Conservation (phyloP, 331 rosid species). For the Malus hybrid region DNA sequence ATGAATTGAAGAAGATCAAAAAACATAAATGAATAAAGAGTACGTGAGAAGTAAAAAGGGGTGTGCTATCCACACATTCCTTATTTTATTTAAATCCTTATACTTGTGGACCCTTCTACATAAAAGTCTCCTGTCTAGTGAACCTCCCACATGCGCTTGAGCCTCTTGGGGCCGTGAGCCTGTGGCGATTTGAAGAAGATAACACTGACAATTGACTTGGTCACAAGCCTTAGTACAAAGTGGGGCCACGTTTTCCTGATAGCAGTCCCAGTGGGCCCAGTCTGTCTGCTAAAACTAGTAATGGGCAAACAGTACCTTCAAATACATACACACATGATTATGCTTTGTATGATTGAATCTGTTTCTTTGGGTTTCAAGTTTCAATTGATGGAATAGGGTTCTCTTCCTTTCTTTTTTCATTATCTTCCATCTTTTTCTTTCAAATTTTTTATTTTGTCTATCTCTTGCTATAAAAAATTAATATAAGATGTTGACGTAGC, state of each 20-base stretch:
- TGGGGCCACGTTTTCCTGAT: constrained; percentile 12
- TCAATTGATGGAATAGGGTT: no score
- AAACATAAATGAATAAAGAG: no score
- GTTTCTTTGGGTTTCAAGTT: not conserved
- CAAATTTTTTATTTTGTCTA: no score
- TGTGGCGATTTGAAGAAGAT: no score
- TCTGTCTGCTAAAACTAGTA: not conserved
- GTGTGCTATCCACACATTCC: no score
- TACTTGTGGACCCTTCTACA: not conserved
- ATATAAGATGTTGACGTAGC: no score
- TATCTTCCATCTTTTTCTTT: no score
- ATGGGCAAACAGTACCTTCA: not conserved
- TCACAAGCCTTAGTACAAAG: not conserved
- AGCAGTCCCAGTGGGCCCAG: not conserved
- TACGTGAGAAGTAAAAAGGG: no score
- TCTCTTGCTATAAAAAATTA: no score
- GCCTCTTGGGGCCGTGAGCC: not conserved
- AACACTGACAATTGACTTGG: not conserved
- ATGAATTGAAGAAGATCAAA: no score
- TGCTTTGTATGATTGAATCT: not conserved
- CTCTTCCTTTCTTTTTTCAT: no score
- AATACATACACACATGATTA: not conserved
- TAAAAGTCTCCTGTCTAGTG: not conserved
- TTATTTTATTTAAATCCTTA: not conserved
- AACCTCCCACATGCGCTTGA: constrained; percentile 10